phyloP scores from a whole-genome alignment of 352 stramenopile genomes.

The Saprolegnia diclina region DNA sequence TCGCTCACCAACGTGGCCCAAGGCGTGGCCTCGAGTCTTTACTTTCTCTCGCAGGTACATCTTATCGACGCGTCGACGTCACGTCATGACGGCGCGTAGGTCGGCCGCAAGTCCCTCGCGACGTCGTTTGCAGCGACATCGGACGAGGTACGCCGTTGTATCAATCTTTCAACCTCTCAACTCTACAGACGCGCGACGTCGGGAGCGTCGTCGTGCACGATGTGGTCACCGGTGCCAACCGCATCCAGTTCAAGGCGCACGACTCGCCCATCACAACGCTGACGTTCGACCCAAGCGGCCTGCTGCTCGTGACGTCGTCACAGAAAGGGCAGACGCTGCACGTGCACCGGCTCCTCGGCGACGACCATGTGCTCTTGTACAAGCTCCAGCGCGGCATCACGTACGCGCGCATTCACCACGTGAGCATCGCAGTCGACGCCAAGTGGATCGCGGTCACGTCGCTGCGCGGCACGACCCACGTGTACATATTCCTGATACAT shows the following conservation, averaged over 20 bases:
- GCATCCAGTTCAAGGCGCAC: conserved; percentile 75
- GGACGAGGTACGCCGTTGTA: conserved; percentile 4
- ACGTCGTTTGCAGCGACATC: conserved; percentile 34
- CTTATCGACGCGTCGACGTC: conserved; percentile 34
- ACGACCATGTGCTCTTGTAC: conserved; percentile 61
- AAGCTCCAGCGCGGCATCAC: conserved; percentile 85
- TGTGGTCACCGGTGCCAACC: conserved; percentile 47
- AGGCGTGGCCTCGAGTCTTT: conserved; percentile 81
- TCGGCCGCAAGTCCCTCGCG: conserved; percentile 30
- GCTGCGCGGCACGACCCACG: conserved; percentile 74
- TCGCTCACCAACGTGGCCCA: conserved; percentile 57
- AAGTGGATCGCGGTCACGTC: conserved; percentile 86
- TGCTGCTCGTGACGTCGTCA: conserved; percentile 71
- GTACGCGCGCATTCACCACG: conserved; percentile 73
- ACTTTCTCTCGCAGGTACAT: conserved; percentile 73
- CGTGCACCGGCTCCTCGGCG: conserved; percentile 59
- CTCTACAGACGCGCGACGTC: conserved; percentile 31
- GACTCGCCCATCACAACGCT: conserved; percentile 62
- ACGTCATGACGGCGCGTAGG: background rate
- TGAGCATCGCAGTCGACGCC: conserved; percentile 73
- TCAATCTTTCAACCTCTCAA: background rate
- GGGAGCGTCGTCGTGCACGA: conserved; percentile 71
- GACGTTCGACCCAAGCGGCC: conserved; percentile 69
- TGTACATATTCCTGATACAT: conserved; percentile 45
- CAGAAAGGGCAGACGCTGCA: conserved; percentile 83